These are phyloP conservation scores for Ajuga chamaepitys DNA, from an alignment of 257 asterid genomes.

Conservation along the genomic window DNA sequence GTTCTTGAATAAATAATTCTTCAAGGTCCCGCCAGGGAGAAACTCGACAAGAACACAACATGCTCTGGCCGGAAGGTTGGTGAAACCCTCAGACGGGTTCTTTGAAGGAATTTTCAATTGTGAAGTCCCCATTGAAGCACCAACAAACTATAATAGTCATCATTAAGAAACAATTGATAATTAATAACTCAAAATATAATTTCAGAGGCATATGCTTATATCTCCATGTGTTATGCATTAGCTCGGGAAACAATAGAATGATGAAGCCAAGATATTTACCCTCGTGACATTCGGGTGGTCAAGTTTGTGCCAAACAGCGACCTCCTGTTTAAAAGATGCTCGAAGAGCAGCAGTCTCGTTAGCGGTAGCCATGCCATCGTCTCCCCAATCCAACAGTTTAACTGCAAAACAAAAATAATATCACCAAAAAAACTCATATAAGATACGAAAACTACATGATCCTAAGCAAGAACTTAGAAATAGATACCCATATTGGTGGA, in stretches of 20 bases:
- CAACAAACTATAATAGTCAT: constrained; percentile 45
- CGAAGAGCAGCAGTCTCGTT: constrained; percentile 67
- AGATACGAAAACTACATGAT: neutral
- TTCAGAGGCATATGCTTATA: too few relatives aligned
- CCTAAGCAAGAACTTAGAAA: too few relatives aligned
- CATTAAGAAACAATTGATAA: neutral
- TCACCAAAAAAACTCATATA: neutral
- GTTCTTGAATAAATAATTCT: constrained; percentile 55
- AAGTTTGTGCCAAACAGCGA: constrained; percentile 83
- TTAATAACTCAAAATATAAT: neutral
- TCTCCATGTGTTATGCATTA: too few relatives aligned
- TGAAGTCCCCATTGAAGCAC: constrained; percentile 87
- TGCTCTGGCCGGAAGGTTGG: constrained; percentile 54
- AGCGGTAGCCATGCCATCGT: constrained; percentile 63
- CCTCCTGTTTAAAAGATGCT: constrained; percentile 74
- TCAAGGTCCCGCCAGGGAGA: constrained; percentile 66
- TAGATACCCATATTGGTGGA: too few relatives aligned
- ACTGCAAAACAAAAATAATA: constrained; percentile 30
- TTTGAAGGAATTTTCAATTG: constrained; percentile 62
- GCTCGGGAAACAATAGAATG: neutral
- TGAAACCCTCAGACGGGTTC: constrained; percentile 41
- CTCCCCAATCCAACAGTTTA: constrained; percentile 88
- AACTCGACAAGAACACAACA: constrained; percentile 79
- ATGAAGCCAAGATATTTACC: constrained; percentile 21
- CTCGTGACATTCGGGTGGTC: constrained; percentile 71